These are phyloP conservation scores for Tuber microsphaerosporum DNA, from an alignment of 495 filamentous ascomycete genomes.

Conservation along the genomic window DNA sequence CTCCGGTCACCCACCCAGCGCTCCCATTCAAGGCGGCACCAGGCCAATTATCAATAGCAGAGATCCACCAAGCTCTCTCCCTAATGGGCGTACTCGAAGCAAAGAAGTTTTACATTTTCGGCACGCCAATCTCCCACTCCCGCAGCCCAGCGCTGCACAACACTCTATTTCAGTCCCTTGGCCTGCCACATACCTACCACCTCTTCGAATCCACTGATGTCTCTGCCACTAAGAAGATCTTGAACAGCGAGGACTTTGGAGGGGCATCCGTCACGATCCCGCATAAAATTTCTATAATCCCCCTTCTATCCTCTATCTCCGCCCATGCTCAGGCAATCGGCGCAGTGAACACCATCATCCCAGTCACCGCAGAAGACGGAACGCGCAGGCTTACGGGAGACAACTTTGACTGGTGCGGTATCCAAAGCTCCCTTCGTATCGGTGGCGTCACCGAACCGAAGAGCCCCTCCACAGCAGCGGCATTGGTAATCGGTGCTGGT, in stretches of 20 bases:
- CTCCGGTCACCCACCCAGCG: slow-evolving; percentile 83
- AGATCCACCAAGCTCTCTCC: slow-evolving; percentile 71
- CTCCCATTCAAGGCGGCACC: slow-evolving; percentile 90
- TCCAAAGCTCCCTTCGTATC: slow-evolving; percentile 70
- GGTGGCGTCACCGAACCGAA: slow-evolving; percentile 52
- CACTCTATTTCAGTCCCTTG: slow-evolving; percentile 65
- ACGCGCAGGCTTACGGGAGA: slow-evolving; percentile 60
- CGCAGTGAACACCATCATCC: slow-evolving; percentile 90
- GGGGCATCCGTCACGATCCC: slow-evolving; percentile 94
- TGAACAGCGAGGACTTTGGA: slow-evolving; percentile 69
- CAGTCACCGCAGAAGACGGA: slow-evolving; percentile 43
- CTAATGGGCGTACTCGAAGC: slow-evolving; percentile 72
- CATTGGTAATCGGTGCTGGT: slow-evolving; percentile 77
- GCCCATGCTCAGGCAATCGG: slow-evolving; percentile 76
- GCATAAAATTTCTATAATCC: slow-evolving; percentile 81
- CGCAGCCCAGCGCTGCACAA: slow-evolving; percentile 87
- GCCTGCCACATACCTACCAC: slow-evolving; percentile 83
- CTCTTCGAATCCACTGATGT: slow-evolving; percentile 59
- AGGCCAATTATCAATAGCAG: slow-evolving; percentile 83
- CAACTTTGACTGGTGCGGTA: slow-evolving; percentile 96
- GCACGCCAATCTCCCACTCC: slow-evolving; percentile 70
- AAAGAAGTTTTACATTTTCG: slow-evolving; percentile 78
- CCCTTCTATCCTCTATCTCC: slow-evolving; percentile 68
- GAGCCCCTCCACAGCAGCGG: slow-evolving; percentile 38
- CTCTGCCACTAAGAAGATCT: slow-evolving; percentile 59